These are phyloP conservation scores for Collybiopsis luxurians DNA, from an alignment of 768 basidiomycete genomes.

Conservation along the genomic window DNA sequence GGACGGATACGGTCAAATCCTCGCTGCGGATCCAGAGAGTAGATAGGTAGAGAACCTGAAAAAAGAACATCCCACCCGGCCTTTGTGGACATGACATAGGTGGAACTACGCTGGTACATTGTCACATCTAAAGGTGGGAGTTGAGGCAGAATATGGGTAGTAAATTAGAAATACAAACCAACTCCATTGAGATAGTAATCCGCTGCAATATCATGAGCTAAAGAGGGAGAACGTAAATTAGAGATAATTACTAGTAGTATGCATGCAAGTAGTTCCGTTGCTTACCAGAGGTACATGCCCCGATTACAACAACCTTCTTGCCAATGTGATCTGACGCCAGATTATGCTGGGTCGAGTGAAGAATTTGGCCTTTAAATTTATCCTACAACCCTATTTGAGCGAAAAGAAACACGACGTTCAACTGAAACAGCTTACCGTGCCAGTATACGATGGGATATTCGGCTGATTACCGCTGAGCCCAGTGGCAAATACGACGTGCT, in stretches of 20 bases:
- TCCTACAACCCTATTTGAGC: slow-evolving; percentile 31
- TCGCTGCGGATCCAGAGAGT: neutral
- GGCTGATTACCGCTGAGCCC: slow-evolving; percentile 26
- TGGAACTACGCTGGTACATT: slow-evolving; percentile 54
- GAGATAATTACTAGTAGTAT: neutral
- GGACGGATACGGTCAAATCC: neutral
- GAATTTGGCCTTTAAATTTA: slow-evolving; percentile 57
- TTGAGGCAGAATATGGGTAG: neutral
- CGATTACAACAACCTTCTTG: slow-evolving; percentile 71
- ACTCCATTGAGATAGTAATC: slow-evolving; percentile 45
- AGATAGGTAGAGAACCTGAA: slow-evolving; percentile 18
- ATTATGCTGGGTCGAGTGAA: slow-evolving; percentile 59
- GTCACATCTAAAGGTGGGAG: slow-evolving; percentile 41
- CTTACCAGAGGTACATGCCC: slow-evolving; percentile 58
- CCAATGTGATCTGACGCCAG: slow-evolving; percentile 55
- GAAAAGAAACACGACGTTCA: neutral
- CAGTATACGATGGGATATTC: neutral
- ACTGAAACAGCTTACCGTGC: neutral
- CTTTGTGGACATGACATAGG: slow-evolving; percentile 42
- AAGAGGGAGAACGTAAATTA: too few relatives aligned
- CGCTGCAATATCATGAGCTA: slow-evolving; percentile 47
- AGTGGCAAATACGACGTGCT: slow-evolving; percentile 50
- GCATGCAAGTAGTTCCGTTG: slow-evolving; percentile 16
- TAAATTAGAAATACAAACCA: slow-evolving; percentile 25
- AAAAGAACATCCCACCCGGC: slow-evolving; percentile 29